Evolutionary conservation across 1,284 basidiomycete genomes (phyloP), one percentile per base, ranked within the genome.

Genomic region (Xerocomus subilludens): DNA sequence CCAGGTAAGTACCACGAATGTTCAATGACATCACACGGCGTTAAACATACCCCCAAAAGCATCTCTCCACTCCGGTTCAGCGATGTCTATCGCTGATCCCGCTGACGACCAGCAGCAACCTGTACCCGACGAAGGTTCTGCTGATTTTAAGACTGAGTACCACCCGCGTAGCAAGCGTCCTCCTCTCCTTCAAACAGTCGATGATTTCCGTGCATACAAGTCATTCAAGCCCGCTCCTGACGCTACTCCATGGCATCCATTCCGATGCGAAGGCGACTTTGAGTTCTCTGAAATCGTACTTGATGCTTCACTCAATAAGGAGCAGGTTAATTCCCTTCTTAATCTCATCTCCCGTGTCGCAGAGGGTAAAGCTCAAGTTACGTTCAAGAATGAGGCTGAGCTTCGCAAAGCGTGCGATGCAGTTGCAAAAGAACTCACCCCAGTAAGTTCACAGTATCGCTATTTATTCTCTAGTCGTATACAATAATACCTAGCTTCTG

Each of bases 141-240:
- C 9, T 42, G 23, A 35, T 21, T 76, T 76, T 66, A 77, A 74
- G 67, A 74, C 67, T 9, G 69, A 76, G 20, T 74, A 62, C 14
- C 75, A 77, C 27, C 72, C 75, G 32, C 27, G 58, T 20, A 71
- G 69, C 64, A 35, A 58, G 21, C 9, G 33, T 6, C 71, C 36
- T 5, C 33, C 32, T 1, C 67, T 65, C 25, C 7, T n/a, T 5
- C 67, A 72, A 36, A 42, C 5, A 1, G 18, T 36, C 2, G 67
- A 72, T 27, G 25, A 64, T 42, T 69, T 69, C 14, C n/a, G 32
- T 25, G 3, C 25, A 55, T 8, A 23, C 36, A 36, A 59, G 3
- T 58, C 35, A 30, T 73, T 68, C 36, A 55, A 38, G 23, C 38
- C 42, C 9, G 33, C 35, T 4, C 10, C 7, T 2, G 51, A 73